Conservation (phyloP, 139 green algal species). For the Micromonas commoda region DNA sequence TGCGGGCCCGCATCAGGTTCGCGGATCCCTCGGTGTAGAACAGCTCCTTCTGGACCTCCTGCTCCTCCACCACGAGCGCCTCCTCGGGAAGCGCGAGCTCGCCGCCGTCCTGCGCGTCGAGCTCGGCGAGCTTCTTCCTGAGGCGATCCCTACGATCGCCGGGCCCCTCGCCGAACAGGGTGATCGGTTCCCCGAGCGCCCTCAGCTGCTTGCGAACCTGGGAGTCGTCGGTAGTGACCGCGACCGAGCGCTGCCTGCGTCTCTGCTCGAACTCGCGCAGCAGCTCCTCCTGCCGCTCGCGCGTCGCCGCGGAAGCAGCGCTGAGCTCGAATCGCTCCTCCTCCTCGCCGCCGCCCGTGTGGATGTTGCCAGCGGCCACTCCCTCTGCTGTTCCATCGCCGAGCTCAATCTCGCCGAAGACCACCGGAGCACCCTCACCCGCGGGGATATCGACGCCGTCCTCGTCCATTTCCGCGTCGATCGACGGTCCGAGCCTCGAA, state of each 20-base stretch:
- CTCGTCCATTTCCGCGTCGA: background rate
- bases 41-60: conserved; percentile 53
- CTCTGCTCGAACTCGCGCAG: background rate
- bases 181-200: conserved; percentile 77
- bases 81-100: conserved; percentile 3
- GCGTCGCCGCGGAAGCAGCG: background rate
- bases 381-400: background rate
- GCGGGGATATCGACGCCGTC: background rate
- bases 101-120: conserved; percentile 48
- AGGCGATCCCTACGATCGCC: conserved; percentile 86
- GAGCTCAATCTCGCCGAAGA: background rate
- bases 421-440: background rate
- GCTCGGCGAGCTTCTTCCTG: conserved; percentile 62
- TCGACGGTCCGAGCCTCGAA: too few species aligned
- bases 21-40: conserved; percentile 89
- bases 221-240: conserved; percentile 39
- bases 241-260: background rate
- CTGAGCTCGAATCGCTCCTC: background rate
- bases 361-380: background rate
- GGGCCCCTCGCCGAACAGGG: conserved; percentile 89
- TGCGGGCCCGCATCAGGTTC: conserved; percentile 52
- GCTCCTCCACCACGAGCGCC: background rate
- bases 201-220: conserved; percentile 60
- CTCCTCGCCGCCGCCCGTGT: background rate
- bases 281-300: background rate